phyloP scores from a whole-genome alignment of 2,329 filamentous ascomycete species.

The Diaporthe sp. region DNA sequence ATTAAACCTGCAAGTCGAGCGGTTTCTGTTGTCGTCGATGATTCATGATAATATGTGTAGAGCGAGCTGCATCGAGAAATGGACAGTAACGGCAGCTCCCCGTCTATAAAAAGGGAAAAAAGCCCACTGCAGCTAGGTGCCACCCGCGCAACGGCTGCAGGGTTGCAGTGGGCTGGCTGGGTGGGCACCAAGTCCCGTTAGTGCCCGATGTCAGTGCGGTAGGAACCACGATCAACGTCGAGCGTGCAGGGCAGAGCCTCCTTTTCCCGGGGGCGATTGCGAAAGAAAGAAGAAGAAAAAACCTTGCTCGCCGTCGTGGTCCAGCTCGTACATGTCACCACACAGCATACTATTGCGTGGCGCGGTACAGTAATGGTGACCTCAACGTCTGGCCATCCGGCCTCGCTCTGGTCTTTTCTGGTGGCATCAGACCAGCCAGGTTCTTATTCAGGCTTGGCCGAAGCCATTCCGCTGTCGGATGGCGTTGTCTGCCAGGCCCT shows the following conservation, averaged over 20 bases:
- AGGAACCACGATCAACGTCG: background rate
- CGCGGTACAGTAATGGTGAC: slow-evolving; percentile 20
- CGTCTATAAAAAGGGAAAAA: slow-evolving; percentile 1
- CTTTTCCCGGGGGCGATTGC: background rate
- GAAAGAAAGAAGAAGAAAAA: no score
- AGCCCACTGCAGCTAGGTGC: background rate
- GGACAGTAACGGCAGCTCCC: background rate
- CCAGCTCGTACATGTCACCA: slow-evolving; percentile 1
- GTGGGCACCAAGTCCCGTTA: slow-evolving; percentile 25
- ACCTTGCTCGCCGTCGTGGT: background rate
- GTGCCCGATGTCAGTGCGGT: slow-evolving; percentile 29
- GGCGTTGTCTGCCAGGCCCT: slow-evolving; percentile 17
- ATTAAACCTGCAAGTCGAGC: background rate
- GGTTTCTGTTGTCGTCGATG: slow-evolving; percentile 4
- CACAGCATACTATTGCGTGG: background rate
- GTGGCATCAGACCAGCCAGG: slow-evolving; percentile 16
- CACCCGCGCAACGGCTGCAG: slow-evolving; percentile 10
- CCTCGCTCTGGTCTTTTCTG: background rate
- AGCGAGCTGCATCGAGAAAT: background rate
- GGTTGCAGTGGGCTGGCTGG: background rate
- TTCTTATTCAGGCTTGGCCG: slow-evolving; percentile 11
- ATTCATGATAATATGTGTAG: background rate
- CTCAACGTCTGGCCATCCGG: slow-evolving; percentile 23
- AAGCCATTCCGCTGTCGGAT: slow-evolving; percentile 10
- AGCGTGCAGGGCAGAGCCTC: slow-evolving; percentile 3